Evolutionary conservation across 2,329 filamentous ascomycete genomes (phyloP), one percentile per base, ranked within the genome.

Genomic region (Aspergillus pseudoglaucus): DNA sequence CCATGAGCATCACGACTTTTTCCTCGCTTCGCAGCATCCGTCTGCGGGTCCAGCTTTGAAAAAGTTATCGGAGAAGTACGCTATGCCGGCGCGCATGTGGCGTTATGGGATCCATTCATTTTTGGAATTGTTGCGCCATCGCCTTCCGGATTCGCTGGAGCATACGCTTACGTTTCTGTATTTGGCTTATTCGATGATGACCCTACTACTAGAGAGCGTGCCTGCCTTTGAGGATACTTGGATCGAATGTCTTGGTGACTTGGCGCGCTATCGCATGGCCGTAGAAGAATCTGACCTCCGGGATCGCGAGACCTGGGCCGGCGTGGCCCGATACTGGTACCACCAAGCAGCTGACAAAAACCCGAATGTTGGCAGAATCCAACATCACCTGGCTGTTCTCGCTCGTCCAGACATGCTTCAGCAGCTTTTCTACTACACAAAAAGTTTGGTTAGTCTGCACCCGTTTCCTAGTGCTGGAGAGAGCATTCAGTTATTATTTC

Each of bases 51-150:
- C 76, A 0, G 81, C 84, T 0, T 64, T 97, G 0, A 77, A 80
- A 3, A 74, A 81, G 0, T 67, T 96, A 0, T 85, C 90, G 0
- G 78, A 79, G 0, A 93, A 93, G 52, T 95, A 95, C 57, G 83
- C 83, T 0, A 96, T 97, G 88, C 90, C 91, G 0, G 89, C 88
- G 0, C 75, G 91, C 0, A 93, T 97, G 87, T 97, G 93, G 93
- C 78, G 88, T 0, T 88, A 95, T 57, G 91, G 88, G 0, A 96
- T 97, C 3, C 89, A 94, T 61, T 84, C 82, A 0, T 93, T 93
- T 48, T 74, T 95, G 0, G 88, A 95, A 55, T 65, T 94, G 0
- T 66, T 95, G 0, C 76, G 88, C 0, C 82, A 88, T 54, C 79
- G 84, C 2, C 71, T 95, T 0, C 91, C 90, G 0, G 77, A 76